These are phyloP conservation scores for Peniophora sp. DNA, from an alignment of 1,284 basidiomycete species.

Conservation along the genomic window DNA sequence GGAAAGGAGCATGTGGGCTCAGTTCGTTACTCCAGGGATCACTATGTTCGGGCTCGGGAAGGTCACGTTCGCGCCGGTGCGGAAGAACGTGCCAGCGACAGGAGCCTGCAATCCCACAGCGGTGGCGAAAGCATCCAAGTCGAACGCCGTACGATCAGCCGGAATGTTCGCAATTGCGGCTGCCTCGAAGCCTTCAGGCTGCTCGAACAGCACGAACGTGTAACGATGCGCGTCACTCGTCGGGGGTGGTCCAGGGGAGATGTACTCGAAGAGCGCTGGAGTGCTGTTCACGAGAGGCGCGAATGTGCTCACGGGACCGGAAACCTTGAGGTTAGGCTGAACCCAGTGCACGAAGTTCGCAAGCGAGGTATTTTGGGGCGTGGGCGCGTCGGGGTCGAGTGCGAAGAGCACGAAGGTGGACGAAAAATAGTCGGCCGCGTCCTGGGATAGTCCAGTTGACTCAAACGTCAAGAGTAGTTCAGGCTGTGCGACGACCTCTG, in stretches of 20 bases:
- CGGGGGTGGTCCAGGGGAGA: slow-evolving; percentile 31
- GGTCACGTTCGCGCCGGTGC: slow-evolving; percentile 14
- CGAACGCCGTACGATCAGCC: slow-evolving; percentile 18
- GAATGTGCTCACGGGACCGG: slow-evolving; percentile 11
- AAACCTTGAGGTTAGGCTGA: slow-evolving; percentile 31
- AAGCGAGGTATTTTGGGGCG: slow-evolving; percentile 29
- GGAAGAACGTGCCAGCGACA: slow-evolving; percentile 23
- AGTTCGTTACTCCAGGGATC: no score
- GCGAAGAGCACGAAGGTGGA: slow-evolving; percentile 33
- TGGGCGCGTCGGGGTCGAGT: slow-evolving; percentile 43
- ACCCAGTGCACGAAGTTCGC: slow-evolving; percentile 39
- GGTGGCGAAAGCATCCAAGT: slow-evolving; percentile 20
- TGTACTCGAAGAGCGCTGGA: slow-evolving; percentile 31
- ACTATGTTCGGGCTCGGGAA: no score
- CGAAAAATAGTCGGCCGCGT: slow-evolving; percentile 1
- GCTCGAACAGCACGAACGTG: slow-evolving; percentile 19
- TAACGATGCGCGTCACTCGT: slow-evolving; percentile 41
- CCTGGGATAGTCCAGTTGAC: slow-evolving; percentile 15
- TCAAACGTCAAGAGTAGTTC: slow-evolving; percentile 27
- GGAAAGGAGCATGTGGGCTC: no score
- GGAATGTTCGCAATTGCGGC: slow-evolving; percentile 15
- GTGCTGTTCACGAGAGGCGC: slow-evolving; percentile 27
- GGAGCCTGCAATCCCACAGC: slow-evolving; percentile 19
- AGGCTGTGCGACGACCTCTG: slow-evolving; percentile 32
- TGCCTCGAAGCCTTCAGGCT: slow-evolving; percentile 17